These are phyloP conservation scores for Peniophora sp. DNA, from an alignment of 1,284 basidiomycete genomes.

Conservation along the genomic window DNA sequence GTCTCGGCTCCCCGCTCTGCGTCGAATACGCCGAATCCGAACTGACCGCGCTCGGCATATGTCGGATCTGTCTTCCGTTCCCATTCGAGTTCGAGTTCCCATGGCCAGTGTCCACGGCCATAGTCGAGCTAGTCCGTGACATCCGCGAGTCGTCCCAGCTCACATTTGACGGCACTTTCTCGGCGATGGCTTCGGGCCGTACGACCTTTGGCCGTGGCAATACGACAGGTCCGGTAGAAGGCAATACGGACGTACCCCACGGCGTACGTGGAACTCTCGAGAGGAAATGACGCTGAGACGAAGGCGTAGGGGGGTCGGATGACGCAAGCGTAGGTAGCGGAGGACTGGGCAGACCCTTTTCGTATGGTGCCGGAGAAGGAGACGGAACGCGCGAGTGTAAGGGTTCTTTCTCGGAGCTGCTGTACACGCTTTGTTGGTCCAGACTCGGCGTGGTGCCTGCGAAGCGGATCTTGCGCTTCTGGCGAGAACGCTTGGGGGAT, in stretches of 20 bases:
- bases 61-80: slow-evolving; percentile 8
- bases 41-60: slow-evolving; percentile 21
- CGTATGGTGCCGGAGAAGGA: neutral
- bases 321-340: neutral
- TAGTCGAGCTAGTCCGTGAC: neutral
- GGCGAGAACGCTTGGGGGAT: slow-evolving; percentile 9
- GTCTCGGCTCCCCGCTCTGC: slow-evolving; percentile 23
- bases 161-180: neutral
- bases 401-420: neutral
- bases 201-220: slow-evolving; percentile 6
- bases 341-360: neutral
- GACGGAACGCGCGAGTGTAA: no score
- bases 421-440: neutral
- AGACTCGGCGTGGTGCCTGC: neutral
- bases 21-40: slow-evolving; percentile 24
- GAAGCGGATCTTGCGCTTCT: slow-evolving; percentile 21
- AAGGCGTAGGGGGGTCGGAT: neutral
- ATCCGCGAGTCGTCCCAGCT: neutral
- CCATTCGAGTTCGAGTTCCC: no score
- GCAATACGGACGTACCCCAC: slow-evolving; percentile 4
- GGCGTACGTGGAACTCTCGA: neutral
- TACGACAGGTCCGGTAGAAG: slow-evolving; percentile 5
- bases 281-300: neutral
- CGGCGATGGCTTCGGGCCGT: neutral
- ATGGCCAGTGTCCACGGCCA: neutral